These are phyloP conservation scores for Oidium heveae DNA, from an alignment of 2,329 filamentous ascomycete species.

Conservation along the genomic window DNA sequence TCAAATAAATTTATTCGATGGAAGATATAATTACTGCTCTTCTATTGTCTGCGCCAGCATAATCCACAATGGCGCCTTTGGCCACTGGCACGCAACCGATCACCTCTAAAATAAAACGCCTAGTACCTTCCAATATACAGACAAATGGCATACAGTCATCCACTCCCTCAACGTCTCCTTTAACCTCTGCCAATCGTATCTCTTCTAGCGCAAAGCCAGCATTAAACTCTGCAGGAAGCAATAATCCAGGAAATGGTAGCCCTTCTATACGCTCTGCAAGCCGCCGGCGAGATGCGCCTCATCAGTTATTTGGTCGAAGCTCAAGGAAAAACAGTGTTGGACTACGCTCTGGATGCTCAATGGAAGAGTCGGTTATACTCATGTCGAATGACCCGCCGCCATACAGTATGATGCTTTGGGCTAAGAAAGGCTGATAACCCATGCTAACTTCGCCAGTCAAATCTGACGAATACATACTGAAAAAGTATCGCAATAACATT, in stretches of 20 bases:
- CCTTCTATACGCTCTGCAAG: slow-evolving; percentile 25
- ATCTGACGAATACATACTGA: slow-evolving; percentile 54
- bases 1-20: too few species aligned
- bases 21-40: too few species aligned
- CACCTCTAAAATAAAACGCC: slow-evolving; percentile 37
- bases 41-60: background rate
- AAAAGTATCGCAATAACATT: slow-evolving; percentile 44
- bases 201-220: slow-evolving; percentile 26
- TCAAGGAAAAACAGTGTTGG: slow-evolving; percentile 24
- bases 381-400: slow-evolving; percentile 23
- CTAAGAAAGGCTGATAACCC: background rate
- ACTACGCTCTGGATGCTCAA: slow-evolving; percentile 22
- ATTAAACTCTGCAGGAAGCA: slow-evolving; percentile 21
- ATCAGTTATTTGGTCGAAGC: slow-evolving; percentile 20
- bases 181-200: slow-evolving; percentile 27
- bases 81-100: slow-evolving; percentile 9
- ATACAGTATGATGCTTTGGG: slow-evolving; percentile 19
- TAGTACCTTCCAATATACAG: slow-evolving; percentile 32
- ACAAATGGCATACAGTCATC: slow-evolving; percentile 19
- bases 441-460: slow-evolving; percentile 27
- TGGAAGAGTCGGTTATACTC: slow-evolving; percentile 18
- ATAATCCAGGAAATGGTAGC: slow-evolving; percentile 13
- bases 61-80: slow-evolving; percentile 11
- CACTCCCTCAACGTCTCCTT: slow-evolving; percentile 25
- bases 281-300: slow-evolving; percentile 31